Evolutionary conservation across 2,329 filamentous ascomycete genomes (phyloP).

Genomic region (Sporothrix globosa): DNA sequence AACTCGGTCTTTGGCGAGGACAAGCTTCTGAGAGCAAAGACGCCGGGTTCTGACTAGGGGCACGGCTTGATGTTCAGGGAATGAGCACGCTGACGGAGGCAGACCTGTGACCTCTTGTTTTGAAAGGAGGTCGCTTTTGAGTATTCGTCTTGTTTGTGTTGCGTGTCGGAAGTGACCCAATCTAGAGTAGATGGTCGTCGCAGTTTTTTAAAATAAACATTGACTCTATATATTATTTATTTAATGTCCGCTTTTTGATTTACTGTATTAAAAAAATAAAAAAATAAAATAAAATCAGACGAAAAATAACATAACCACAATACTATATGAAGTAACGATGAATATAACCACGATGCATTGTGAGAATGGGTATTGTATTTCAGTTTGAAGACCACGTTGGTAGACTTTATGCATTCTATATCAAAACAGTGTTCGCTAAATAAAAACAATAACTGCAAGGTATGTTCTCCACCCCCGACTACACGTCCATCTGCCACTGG

Average conservation of each 20-base stretch:
- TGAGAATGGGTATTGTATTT: not conserved
- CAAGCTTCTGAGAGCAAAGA: conserved; percentile 52
- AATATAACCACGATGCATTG: not conserved
- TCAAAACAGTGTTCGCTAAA: not conserved
- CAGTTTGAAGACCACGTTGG: not conserved
- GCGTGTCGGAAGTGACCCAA: not conserved
- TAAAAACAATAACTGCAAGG: not conserved
- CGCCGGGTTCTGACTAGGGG: not conserved
- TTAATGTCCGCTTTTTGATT: no score
- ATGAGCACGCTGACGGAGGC: no score
- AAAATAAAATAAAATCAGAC: not conserved
- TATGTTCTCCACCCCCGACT: not conserved
- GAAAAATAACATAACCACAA: not conserved
- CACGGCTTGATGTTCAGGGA: no score
- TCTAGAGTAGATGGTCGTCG: conserved; percentile 5
- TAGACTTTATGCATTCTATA: not conserved
- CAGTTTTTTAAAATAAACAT: not conserved
- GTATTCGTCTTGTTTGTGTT: not conserved
- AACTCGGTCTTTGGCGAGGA: conserved; percentile 59
- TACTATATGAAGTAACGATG: not conserved
- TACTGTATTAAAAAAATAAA: no score
- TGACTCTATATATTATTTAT: not conserved
- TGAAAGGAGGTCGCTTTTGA: not conserved
- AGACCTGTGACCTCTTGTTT: not conserved
- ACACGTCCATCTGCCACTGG: conserved; percentile 87